Percentiles rank a stretch among this genome's conserved stretches.
Evolutionary conservation across 1,139 yeast species (phyloP).

Genomic region (Lodderomyces orthopsilosis): DNA sequence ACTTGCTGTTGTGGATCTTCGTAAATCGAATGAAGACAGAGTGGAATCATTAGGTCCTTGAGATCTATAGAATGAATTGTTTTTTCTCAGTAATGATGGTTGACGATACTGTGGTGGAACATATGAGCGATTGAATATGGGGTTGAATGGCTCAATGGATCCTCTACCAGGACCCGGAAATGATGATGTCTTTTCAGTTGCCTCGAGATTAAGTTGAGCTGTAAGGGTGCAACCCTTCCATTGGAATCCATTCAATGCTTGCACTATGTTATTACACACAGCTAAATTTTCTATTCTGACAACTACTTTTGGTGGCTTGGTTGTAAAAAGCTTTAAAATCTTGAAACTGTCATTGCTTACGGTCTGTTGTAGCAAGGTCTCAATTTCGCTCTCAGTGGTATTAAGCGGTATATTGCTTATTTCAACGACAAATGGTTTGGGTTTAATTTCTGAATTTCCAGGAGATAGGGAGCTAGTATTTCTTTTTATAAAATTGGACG

Average conservation of each 20-base stretch:
- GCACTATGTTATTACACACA: constrained; percentile 1
- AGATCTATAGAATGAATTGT: neutral
- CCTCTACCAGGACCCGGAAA: neutral
- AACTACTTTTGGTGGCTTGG: neutral
- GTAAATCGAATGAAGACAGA: constrained; percentile 4
- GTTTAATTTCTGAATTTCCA: constrained; percentile 3
- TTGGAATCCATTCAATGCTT: neutral
- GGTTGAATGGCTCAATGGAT: neutral
- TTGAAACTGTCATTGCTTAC: neutral
- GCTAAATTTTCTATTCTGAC: constrained; percentile 2
- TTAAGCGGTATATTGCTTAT: neutral
- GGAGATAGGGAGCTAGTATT: constrained; percentile 7
- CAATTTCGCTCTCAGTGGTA: neutral
- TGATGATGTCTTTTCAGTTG: neutral
- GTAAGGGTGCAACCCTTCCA: constrained; percentile 2
- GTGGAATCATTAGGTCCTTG: neutral
- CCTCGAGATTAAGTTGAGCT: neutral
- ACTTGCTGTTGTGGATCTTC: constrained; percentile 7
- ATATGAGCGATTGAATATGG: constrained; percentile 1
- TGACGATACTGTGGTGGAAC: constrained; percentile 1
- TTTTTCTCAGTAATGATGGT: constrained; percentile 1
- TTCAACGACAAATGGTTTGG: constrained; percentile 4
- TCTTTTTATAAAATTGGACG: neutral
- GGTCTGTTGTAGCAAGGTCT: neutral
- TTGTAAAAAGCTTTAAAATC: neutral